These are phyloP conservation scores for Acanthamoeba triangularis DNA, from an alignment of 208 protist genomes.

Conservation along the genomic window DNA sequence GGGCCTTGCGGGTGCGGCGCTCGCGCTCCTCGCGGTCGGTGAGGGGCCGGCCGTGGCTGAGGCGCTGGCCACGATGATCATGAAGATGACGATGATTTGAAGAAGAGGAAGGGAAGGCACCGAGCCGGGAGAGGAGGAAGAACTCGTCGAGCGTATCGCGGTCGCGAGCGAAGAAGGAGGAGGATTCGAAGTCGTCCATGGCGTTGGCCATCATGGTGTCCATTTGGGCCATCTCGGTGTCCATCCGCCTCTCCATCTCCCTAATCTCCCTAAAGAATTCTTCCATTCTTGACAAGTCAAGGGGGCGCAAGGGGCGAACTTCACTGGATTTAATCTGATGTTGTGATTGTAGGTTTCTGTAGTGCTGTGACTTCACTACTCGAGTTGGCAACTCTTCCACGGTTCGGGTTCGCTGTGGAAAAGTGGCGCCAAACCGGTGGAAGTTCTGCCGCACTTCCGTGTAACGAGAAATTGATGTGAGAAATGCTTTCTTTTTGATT, in stretches of 20 bases:
- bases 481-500: no score
- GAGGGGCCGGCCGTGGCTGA: not conserved
- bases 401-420: no score
- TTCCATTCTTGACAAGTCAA: not conserved
- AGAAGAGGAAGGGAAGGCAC: not conserved
- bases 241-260: conserved; percentile 17
- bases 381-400: no score
- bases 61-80: not conserved
- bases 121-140: not conserved
- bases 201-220: not conserved
- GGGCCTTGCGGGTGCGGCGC: not conserved
- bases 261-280: not conserved
- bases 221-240: not conserved
- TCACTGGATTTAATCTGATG: no score
- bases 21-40: not conserved
- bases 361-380: no score
- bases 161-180: not conserved
- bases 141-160: not conserved
- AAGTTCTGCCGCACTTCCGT: no score
- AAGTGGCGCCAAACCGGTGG: no score
- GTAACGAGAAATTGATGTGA: no score
- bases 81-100: not conserved
- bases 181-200: not conserved
- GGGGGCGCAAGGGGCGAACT: no score
- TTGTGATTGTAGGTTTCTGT: no score